phyloP scores from a whole-genome alignment of 352 stramenopile species.

The Pythium brachiatum region DNA sequence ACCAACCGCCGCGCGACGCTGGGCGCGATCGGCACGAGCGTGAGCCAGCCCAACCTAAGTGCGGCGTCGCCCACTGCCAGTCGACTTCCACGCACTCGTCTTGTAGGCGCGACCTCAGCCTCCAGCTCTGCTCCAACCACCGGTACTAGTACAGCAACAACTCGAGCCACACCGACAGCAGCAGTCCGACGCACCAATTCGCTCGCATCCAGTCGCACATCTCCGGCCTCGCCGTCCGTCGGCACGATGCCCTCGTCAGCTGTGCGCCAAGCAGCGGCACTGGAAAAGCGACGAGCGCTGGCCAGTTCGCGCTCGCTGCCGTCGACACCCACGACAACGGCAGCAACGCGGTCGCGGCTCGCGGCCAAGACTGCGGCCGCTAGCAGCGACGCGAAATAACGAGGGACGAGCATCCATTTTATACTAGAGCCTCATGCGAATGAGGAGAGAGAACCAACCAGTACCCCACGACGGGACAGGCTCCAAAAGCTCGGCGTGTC shows the following conservation, averaged over 20 bases:
- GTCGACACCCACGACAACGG: constrained; percentile 14
- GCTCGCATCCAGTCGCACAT: neutral
- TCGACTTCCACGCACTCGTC: constrained; percentile 7
- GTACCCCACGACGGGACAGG: neutral
- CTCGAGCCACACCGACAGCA: constrained; percentile 7
- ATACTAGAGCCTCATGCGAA: neutral
- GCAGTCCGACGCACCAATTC: constrained; percentile 17
- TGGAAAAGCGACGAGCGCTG: constrained; percentile 21
- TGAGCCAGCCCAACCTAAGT: constrained; percentile 15
- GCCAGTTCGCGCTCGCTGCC: constrained; percentile 19
- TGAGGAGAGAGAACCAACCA: neutral
- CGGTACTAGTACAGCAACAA: constrained; percentile 4
- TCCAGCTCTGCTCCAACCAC: constrained; percentile 10
- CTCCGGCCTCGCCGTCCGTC: neutral
- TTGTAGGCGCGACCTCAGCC: neutral
- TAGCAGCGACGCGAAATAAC: neutral
- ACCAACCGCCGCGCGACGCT: constrained; percentile 27
- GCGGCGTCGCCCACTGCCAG: neutral
- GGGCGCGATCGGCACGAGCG: constrained; percentile 21
- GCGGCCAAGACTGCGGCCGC: neutral
- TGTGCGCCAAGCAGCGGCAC: constrained; percentile 5
- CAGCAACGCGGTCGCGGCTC: neutral
- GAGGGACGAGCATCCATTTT: neutral
- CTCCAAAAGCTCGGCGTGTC: no score
- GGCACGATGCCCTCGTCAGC: constrained; percentile 1